Conservation (phyloP, 1,284 basidiomycete species). For the Cutaneotrichosporon cavernicola region DNA sequence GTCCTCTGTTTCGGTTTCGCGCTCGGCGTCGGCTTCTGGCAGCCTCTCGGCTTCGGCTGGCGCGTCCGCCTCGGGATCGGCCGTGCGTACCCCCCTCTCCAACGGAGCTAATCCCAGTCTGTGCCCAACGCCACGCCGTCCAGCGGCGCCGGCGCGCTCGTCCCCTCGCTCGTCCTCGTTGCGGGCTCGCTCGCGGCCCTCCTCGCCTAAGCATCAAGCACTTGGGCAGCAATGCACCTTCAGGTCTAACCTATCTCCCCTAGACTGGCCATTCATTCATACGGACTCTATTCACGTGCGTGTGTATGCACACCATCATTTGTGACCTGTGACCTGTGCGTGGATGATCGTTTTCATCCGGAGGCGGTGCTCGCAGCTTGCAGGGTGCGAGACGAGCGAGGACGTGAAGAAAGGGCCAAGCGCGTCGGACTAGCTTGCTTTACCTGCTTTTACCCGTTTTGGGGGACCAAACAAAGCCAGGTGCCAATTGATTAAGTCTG, state of each 20-base stretch:
- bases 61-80: constrained; percentile 3
- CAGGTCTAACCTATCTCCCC: not conserved
- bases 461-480: no score
- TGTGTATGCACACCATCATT: not conserved
- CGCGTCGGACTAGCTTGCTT: no score
- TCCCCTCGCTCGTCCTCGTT: constrained; percentile 24
- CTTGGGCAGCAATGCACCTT: no score
- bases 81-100: not conserved
- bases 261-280: constrained; percentile 4
- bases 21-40: not conserved
- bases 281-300: constrained; percentile 6
- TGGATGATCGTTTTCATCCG: not conserved
- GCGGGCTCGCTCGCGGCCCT: constrained; percentile 17
- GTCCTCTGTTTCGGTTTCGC: no score
- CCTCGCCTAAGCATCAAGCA: constrained; percentile 16
- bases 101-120: constrained; percentile 8
- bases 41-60: not conserved
- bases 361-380: not conserved
- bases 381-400: no score
- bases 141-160: constrained; percentile 15
- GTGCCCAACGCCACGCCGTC: not conserved
- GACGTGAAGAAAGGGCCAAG: no score
- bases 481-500: no score
- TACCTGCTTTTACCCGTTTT: no score
- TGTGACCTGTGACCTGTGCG: not conserved